Percentiles rank a stretch among this genome's conserved stretches.
Evolutionary conservation across 345 rosid species (phyloP).

Genomic region (Populus davidiana): DNA sequence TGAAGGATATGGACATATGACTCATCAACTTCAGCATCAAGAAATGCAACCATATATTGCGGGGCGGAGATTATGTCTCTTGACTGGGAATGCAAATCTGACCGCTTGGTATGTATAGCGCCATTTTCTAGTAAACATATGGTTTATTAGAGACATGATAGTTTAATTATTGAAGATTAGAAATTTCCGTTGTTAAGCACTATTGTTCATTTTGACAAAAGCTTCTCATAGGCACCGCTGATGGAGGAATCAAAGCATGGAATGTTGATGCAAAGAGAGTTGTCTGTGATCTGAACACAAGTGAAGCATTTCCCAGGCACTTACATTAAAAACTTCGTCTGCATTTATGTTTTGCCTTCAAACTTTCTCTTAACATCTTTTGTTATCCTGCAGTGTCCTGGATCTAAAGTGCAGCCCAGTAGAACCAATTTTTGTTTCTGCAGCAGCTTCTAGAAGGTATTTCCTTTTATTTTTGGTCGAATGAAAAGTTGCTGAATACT

Average conservation of each 20-base stretch:
- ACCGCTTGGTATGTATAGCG: constrained; percentile 55
- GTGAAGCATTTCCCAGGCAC: constrained; percentile 58
- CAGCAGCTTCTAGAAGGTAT: constrained; percentile 61
- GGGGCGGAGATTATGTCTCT: constrained; percentile 70
- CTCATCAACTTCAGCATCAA: constrained; percentile 58
- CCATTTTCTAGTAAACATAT: neutral
- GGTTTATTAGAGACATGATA: constrained; percentile 3
- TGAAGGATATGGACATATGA: constrained; percentile 73
- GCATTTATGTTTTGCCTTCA: constrained; percentile 4
- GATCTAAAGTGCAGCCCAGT: constrained; percentile 77
- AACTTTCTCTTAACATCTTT: constrained; percentile 10
- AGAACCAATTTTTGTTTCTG: constrained; percentile 73
- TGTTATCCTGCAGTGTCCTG: constrained; percentile 47
- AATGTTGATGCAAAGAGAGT: constrained; percentile 79
- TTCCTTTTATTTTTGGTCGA: neutral
- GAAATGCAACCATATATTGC: constrained; percentile 78
- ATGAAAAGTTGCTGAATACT: neutral
- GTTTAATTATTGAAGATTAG: neutral
- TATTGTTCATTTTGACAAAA: constrained; percentile 33
- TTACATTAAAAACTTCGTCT: neutral
- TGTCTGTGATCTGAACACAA: constrained; percentile 67
- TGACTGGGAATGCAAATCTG: constrained; percentile 81
- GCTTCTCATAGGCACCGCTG: constrained; percentile 78
- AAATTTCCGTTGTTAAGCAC: constrained; percentile 16
- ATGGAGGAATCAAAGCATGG: constrained; percentile 81